Evolutionary conservation across 1,284 basidiomycete genomes (phyloP).

Genomic region (Exobasidium cylindrosporum): DNA sequence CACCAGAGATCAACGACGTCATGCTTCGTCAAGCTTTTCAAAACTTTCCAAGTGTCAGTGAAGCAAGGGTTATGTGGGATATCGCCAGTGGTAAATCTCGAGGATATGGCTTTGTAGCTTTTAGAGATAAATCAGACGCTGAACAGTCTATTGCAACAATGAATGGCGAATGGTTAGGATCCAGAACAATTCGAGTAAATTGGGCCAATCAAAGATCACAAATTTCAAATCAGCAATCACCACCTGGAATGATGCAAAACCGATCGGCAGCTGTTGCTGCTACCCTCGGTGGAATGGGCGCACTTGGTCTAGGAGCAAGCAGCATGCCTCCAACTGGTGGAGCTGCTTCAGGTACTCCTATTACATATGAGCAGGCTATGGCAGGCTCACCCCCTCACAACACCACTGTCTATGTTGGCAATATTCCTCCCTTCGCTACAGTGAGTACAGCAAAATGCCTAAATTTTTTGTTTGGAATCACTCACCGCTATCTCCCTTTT

Average conservation of each 20-base stretch:
- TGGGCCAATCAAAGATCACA: slow-evolving; percentile 99
- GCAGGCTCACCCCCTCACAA: slow-evolving; percentile 86
- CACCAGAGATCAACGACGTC: slow-evolving; percentile 97
- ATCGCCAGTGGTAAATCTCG: slow-evolving; percentile 85
- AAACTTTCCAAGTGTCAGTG: slow-evolving; percentile 88
- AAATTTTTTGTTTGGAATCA: too few relatives aligned
- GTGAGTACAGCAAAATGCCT: too few relatives aligned
- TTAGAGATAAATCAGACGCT: slow-evolving; percentile 93
- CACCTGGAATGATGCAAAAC: not conserved
- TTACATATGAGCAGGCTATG: slow-evolving; percentile 82
- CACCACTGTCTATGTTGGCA: slow-evolving; percentile 95
- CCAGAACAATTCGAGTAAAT: slow-evolving; percentile 95
- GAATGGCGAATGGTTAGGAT: slow-evolving; percentile 99
- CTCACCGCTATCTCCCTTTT: too few relatives aligned
- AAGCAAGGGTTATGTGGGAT: slow-evolving; percentile 80
- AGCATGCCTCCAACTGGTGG: slow-evolving; percentile 21
- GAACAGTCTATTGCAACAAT: slow-evolving; percentile 96
- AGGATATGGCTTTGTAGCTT: slow-evolving; percentile 87
- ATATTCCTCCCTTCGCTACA: slow-evolving; percentile 90
- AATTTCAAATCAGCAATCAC: slow-evolving; percentile 56
- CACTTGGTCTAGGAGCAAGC: not conserved
- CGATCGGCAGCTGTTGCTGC: slow-evolving; percentile 2
- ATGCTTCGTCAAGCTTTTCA: slow-evolving; percentile 91
- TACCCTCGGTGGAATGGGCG: slow-evolving; percentile 10
- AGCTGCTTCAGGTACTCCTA: slow-evolving; percentile 64